Percentiles rank a stretch among this genome's conserved stretches.
Evolutionary conservation across 2,329 filamentous ascomycete genomes (phyloP).

Genomic region (Calonectria multiphialidica): DNA sequence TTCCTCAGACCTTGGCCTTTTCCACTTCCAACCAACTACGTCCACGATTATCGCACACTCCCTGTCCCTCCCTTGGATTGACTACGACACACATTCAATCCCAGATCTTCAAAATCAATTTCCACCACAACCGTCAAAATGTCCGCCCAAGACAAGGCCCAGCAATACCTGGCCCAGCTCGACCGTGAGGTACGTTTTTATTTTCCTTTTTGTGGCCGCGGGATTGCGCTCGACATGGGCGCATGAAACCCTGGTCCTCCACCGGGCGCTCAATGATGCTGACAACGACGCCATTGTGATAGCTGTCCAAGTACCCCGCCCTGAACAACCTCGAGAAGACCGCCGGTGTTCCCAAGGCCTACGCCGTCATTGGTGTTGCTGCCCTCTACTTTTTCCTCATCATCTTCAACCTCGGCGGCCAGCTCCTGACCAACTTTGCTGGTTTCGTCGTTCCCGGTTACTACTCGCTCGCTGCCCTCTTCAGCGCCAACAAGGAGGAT

Average conservation of each 20-base stretch:
- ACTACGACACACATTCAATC: slow-evolving; percentile 26
- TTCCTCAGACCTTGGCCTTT: slow-evolving; percentile 38
- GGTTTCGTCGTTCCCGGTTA: slow-evolving; percentile 87
- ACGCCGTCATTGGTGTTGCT: slow-evolving; percentile 80
- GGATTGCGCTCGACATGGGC: slow-evolving; percentile 21
- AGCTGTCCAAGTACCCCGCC: slow-evolving; percentile 88
- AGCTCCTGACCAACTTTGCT: slow-evolving; percentile 88
- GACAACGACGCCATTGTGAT: slow-evolving; percentile 42
- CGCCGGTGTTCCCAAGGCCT: slow-evolving; percentile 86
- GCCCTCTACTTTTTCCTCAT: slow-evolving; percentile 91
- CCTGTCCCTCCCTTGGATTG: slow-evolving; percentile 15
- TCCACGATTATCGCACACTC: slow-evolving; percentile 38
- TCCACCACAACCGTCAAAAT: slow-evolving; percentile 56
- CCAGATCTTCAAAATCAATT: slow-evolving; percentile 31
- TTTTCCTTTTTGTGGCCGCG: not conserved
- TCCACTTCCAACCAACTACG: slow-evolving; percentile 32
- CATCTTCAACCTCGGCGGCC: slow-evolving; percentile 91
- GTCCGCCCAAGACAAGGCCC: slow-evolving; percentile 81
- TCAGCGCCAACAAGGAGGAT: slow-evolving; percentile 77
- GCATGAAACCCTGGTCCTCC: slow-evolving; percentile 18
- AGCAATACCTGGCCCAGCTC: slow-evolving; percentile 82
- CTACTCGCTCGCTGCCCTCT: slow-evolving; percentile 85
- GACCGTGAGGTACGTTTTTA: slow-evolving; percentile 79
- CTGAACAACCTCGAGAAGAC: slow-evolving; percentile 90
- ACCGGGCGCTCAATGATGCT: slow-evolving; percentile 28